Evolutionary conservation across 2,329 filamentous ascomycete genomes (phyloP).

Genomic region (Berkeleyomyces rouxiae): DNA sequence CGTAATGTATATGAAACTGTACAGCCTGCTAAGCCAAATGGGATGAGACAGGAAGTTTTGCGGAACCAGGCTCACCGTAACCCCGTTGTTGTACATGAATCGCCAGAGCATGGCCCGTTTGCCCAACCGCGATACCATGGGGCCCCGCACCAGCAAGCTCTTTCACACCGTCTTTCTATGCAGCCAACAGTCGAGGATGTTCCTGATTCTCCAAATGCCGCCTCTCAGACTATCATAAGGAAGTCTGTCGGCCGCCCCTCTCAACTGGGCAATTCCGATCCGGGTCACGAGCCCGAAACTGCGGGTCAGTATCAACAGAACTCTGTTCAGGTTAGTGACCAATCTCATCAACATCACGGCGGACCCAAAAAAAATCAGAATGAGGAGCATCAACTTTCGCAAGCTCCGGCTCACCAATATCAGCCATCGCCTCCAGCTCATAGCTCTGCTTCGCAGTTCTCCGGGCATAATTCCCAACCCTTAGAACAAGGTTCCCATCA

Average conservation of each 20-base stretch:
- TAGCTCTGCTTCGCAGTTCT: background rate
- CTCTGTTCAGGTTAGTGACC: background rate
- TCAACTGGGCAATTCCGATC: background rate
- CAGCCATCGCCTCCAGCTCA: background rate
- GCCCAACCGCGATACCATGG: background rate
- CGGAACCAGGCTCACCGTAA: constrained; percentile 40
- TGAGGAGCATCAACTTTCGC: background rate
- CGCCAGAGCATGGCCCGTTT: constrained; percentile 24
- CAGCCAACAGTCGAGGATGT: constrained; percentile 49
- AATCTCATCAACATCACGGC: constrained; percentile 8
- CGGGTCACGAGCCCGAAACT: constrained; percentile 1
- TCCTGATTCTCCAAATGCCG: constrained; percentile 31
- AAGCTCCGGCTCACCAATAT: background rate
- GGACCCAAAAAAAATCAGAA: background rate
- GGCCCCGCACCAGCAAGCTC: background rate
- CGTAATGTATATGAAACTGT: constrained; percentile 23
- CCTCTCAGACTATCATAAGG: constrained; percentile 6
- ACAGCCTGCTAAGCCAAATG: constrained; percentile 26
- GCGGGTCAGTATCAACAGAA: constrained; percentile 9
- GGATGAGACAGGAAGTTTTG: constrained; percentile 42
- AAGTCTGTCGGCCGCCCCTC: constrained; percentile 7
- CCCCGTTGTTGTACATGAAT: constrained; percentile 21
- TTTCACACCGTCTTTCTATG: constrained; percentile 32
- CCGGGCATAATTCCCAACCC: background rate
- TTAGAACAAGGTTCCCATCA: background rate